Evolutionary conservation across 768 basidiomycete species (phyloP).

Genomic region (Chalciporus chontae): DNA sequence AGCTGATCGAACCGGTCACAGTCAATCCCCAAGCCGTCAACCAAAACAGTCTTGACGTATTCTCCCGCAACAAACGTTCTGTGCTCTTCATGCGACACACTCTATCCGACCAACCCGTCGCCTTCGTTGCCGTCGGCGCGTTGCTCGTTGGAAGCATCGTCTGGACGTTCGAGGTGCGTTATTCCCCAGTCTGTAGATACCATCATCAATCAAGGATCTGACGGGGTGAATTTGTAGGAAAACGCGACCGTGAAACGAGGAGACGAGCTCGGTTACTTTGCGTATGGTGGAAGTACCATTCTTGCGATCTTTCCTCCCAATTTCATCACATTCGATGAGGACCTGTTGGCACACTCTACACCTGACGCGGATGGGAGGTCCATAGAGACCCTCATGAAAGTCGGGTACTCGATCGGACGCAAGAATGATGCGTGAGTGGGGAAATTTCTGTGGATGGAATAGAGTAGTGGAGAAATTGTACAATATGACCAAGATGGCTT

Average conservation of each 20-base stretch:
- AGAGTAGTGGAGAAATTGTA: background rate
- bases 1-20: constrained; percentile 10
- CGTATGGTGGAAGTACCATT: constrained; percentile 77
- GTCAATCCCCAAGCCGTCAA: constrained; percentile 82
- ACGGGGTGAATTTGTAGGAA: constrained; percentile 27
- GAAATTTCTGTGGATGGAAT: background rate
- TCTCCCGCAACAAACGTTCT: constrained; percentile 61
- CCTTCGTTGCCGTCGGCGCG: constrained; percentile 75
- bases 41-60: constrained; percentile 58
- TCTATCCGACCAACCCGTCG: constrained; percentile 47
- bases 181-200: background rate
- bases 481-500: too few relatives aligned
- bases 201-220: background rate
- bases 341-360: constrained; percentile 54
- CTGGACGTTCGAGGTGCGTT: constrained; percentile 47
- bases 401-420: constrained; percentile 29
- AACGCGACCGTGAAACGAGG: constrained; percentile 55
- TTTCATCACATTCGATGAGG: constrained; percentile 55
- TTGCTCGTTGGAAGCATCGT: constrained; percentile 74
- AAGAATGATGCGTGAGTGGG: constrained; percentile 14
- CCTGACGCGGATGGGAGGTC: constrained; percentile 16
- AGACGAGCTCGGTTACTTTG: constrained; percentile 63
- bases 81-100: constrained; percentile 50
- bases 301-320: constrained; percentile 57
- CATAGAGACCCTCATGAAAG: constrained; percentile 67